Percentiles rank a stretch among this genome's conserved stretches.
These are phyloP conservation scores for Cytospora piceicola DNA, from an alignment of 2,329 filamentous ascomycete species.

Conservation along the genomic window DNA sequence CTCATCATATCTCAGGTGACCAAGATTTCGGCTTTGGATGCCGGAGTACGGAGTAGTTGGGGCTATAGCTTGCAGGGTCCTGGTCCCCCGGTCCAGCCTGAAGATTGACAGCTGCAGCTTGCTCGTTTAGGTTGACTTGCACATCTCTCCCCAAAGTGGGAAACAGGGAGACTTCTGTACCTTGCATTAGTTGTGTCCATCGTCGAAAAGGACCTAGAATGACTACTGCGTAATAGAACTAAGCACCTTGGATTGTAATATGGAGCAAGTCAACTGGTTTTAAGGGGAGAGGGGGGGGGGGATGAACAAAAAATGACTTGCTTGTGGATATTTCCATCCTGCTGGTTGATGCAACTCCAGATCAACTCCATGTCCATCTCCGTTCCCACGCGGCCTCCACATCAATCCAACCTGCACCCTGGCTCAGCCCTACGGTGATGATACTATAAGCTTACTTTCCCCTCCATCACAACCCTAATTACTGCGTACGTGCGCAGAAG, in stretches of 20 bases:
- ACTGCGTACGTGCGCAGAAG: background rate
- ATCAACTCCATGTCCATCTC: constrained; percentile 7
- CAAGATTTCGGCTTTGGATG: background rate
- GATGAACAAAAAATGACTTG: background rate
- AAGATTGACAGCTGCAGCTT: constrained; percentile 25
- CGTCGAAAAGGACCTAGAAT: constrained; percentile 1
- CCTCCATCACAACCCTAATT: constrained; percentile 2
- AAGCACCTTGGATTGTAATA: background rate
- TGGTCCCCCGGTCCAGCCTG: background rate
- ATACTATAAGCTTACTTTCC: constrained; percentile 18
- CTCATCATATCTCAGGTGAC: background rate
- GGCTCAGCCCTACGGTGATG: constrained; percentile 21
- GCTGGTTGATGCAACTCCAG: background rate
- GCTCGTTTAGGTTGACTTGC: constrained; percentile 14
- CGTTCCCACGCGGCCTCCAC: constrained; percentile 10
- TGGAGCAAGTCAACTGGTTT: background rate
- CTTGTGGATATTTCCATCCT: background rate
- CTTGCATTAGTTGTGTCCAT: constrained; percentile 29
- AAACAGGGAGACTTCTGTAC: constrained; percentile 18
- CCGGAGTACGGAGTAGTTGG: constrained; percentile 9
- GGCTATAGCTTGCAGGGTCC: constrained; percentile 7
- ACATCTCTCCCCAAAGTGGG: constrained; percentile 25
- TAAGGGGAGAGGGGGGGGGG: background rate
- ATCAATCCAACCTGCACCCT: constrained; percentile 10
- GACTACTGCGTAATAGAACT: background rate